These are phyloP conservation scores for Raddia distichophylla DNA, from an alignment of 176 grass and related monocot genomes.

Conservation along the genomic window DNA sequence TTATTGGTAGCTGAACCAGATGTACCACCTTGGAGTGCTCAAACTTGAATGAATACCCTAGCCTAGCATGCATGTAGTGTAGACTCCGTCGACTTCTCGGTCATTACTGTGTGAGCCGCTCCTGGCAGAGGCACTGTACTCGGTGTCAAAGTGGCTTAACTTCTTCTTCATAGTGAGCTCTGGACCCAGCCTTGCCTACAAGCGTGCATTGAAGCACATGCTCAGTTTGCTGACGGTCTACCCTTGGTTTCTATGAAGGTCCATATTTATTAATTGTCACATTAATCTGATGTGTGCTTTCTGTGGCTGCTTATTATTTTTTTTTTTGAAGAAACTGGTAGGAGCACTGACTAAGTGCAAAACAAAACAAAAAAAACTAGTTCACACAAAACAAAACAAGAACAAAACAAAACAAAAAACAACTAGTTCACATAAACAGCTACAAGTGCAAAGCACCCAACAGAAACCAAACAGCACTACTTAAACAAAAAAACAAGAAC, in stretches of 20 bases:
- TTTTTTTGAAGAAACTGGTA: too few species aligned
- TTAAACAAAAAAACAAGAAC: too few species aligned
- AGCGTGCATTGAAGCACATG: not conserved
- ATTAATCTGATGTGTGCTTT: not conserved
- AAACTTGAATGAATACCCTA: not conserved
- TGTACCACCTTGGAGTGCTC: not conserved
- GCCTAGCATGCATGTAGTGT: not conserved
- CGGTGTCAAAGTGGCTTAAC: not conserved
- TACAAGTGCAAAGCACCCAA: too few species aligned
- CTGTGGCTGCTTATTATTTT: not conserved
- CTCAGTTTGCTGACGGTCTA: not conserved
- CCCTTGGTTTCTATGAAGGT: not conserved
- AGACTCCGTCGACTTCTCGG: not conserved
- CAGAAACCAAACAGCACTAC: too few species aligned
- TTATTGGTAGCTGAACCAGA: constrained; percentile 24
- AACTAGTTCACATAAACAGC: too few species aligned
- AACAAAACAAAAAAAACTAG: too few species aligned
- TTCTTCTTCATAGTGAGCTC: not conserved
- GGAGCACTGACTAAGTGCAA: too few species aligned
- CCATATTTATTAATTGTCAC: not conserved
- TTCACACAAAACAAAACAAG: too few species aligned
- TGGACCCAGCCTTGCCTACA: not conserved
- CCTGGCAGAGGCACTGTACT: not conserved
- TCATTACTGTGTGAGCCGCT: not conserved
- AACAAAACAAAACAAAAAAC: too few species aligned